phyloP scores from a whole-genome alignment of 2,329 filamentous ascomycete species.

The Fusarium vanettenii region DNA sequence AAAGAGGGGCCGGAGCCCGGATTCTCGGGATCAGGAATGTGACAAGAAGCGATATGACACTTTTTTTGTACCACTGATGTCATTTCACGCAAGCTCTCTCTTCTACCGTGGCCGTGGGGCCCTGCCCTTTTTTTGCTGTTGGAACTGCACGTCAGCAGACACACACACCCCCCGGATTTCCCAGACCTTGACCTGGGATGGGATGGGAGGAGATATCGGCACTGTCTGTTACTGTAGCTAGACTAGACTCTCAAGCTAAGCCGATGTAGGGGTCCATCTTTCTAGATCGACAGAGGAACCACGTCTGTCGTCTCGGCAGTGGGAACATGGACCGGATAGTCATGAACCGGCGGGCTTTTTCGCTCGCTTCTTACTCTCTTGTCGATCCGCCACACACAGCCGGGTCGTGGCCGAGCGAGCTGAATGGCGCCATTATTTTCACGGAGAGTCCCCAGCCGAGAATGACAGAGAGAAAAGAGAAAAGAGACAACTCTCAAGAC shows the following conservation, averaged over 20 bases:
- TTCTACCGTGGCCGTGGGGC: background rate
- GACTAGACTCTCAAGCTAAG: background rate
- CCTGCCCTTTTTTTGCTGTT: background rate
- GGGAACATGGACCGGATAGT: background rate
- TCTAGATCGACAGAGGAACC: background rate
- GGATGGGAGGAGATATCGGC: background rate
- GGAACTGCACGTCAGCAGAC: constrained; percentile 4
- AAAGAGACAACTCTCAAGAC: constrained; percentile 30
- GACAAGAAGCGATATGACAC: constrained; percentile 13
- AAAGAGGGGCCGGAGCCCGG: constrained; percentile 28
- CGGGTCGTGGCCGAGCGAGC: constrained; percentile 5
- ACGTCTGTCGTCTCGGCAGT: background rate
- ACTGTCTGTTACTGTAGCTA: background rate
- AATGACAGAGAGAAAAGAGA: constrained; percentile 23
- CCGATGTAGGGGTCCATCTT: background rate
- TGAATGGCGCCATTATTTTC: background rate
- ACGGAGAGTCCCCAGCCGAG: background rate
- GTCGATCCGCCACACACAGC: constrained; percentile 3
- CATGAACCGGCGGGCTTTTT: background rate
- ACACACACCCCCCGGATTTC: constrained; percentile 1
- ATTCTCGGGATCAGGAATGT: constrained; percentile 20
- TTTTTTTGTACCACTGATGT: background rate
- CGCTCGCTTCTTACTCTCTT: background rate
- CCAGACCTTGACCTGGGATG: background rate
- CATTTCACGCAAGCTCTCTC: background rate